A percentile compares a stretch with the other conserved stretches of the same genome.
Conservation (phyloP, 768 basidiomycete genomes). For the Gymnopilus dilepis region DNA sequence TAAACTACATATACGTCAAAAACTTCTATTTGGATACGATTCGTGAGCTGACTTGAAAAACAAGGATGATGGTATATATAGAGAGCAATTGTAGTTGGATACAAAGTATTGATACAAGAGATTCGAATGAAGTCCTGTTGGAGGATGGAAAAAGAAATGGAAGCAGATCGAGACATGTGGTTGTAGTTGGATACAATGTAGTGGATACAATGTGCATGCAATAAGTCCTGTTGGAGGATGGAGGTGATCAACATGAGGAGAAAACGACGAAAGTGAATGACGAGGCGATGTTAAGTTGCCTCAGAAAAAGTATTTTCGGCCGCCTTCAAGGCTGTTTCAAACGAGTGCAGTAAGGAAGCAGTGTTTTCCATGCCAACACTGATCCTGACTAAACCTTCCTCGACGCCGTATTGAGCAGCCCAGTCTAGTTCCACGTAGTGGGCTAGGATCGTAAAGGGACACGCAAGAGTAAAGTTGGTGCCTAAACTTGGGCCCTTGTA, state of each 20-base stretch:
- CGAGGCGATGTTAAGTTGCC: background rate
- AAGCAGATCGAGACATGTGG: constrained; percentile 4
- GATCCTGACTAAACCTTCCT: constrained; percentile 81
- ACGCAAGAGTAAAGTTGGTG: constrained; percentile 95
- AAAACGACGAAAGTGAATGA: background rate
- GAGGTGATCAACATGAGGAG: background rate
- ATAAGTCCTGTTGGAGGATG: constrained; percentile 17
- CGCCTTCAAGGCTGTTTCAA: constrained; percentile 70
- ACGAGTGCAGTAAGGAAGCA: constrained; percentile 57
- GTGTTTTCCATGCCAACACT: constrained; percentile 90
- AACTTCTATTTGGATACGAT: no score
- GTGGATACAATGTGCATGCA: background rate
- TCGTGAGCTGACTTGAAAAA: no score
- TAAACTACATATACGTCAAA: no score
- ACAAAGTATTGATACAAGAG: constrained; percentile 36
- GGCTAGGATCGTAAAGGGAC: constrained; percentile 91
- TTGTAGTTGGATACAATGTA: background rate
- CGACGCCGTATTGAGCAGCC: constrained; percentile 89
- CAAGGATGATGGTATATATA: no score
- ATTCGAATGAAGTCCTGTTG: constrained; percentile 29
- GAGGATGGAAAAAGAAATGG: constrained; percentile 18
- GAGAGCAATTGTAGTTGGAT: constrained; percentile 50
- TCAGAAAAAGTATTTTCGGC: constrained; percentile 54
- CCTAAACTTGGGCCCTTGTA: constrained; percentile 92
- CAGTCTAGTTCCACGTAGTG: constrained; percentile 91